Base-by-base conservation (phyloP, 306 rosid genomes). In the Styphnolobium japonicum region DNA sequence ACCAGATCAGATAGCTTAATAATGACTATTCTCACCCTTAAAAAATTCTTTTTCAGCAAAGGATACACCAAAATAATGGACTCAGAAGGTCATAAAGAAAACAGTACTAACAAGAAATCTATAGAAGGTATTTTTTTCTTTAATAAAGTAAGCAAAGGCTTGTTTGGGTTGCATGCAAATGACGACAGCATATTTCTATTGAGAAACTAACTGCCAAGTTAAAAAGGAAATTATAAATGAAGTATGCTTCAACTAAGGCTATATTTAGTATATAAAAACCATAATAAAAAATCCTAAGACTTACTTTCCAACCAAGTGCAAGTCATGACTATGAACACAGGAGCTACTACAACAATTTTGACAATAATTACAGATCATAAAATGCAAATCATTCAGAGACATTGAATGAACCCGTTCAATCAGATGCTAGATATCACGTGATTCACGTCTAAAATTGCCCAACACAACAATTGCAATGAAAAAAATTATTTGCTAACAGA, bases 331-430 rank as follows among this genome's bases (percentile, higher is more conserved):
- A 49, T 14, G 8, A 58, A 61, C n/a, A 51, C 22, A 39, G 63
- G n/a, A 79, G 31, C 12, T 2, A 6, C 61, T 15, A 18, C 43
- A 80, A 64, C 45, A 68, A 56, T 48, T 45, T 56, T 66, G 19
- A 18, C 63, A 46, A 64, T 22, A 57, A 45, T 48, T 27, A 23
- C 66, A 77, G 1, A 11, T 51, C 63, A 72, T 46, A 66, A 77
- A 65, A 48, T 45, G 55, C 9, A 85, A 85, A 58, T 21, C 80
- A 78, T 43, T 45, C 75, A 8, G 5, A 22, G 29, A 48, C 58
- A 78, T n/a, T 63, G 53, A 69, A 69, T 48, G 52, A 25, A 76
- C 42, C 34, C 45, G 39, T 57, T 14, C 25, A 62, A 62, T 45
- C 52, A 55, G 16, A 62, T 45, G 71, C 68, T 43, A 76, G 19